Evolutionary conservation across 345 rosid genomes (phyloP), one percentile per base, ranked within the genome.

Genomic region (Eucalyptus erythrocorys): DNA sequence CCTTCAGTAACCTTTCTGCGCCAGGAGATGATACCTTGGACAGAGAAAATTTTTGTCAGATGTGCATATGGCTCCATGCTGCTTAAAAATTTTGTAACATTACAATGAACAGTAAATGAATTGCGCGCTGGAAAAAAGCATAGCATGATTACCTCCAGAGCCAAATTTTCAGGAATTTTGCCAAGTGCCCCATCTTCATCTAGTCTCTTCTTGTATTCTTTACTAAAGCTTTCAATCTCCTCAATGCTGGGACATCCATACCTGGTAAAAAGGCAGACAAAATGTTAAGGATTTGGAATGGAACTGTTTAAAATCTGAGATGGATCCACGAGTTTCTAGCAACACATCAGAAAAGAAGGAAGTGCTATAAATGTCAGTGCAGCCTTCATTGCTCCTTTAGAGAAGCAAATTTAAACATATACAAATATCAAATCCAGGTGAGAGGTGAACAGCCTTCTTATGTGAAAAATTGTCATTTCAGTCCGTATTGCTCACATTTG

Each of bases 1-100:
- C 95, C 92, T 91, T 96, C 37, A 96, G 88, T 87, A 96, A 90
- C 91, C 99, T 95, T 91, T 96, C 97, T 81, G 98, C 97, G 61
- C 99, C 98, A 26, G 98, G 99, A 90, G 98, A 93, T 55, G 99
- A 96, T 85, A 97, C 97, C 99, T 97, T 90, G 48, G 86, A 85
- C 87, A 47, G 27, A 87, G 24, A 84, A 64, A 88, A 3, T 2
- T 40, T 68, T 40, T 30, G 8, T 89, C 37, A 81, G 66, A 82
- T 40, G 42, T 47, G 27, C 14, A 42, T 50, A 45, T 12, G 7
- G 50, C 17, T n/a, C 17, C 82, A 76, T 37, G 82, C 45, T 81
- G 22, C 66, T 57, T 13, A 10, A 88, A 55, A 71, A 48, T 6
- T 12, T 53, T 34, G 48, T n/a, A 64, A 85, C 27, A 79, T 37